phyloP scores from a whole-genome alignment of 1,284 basidiomycete genomes.

The Cryptococcus neoformans region DNA sequence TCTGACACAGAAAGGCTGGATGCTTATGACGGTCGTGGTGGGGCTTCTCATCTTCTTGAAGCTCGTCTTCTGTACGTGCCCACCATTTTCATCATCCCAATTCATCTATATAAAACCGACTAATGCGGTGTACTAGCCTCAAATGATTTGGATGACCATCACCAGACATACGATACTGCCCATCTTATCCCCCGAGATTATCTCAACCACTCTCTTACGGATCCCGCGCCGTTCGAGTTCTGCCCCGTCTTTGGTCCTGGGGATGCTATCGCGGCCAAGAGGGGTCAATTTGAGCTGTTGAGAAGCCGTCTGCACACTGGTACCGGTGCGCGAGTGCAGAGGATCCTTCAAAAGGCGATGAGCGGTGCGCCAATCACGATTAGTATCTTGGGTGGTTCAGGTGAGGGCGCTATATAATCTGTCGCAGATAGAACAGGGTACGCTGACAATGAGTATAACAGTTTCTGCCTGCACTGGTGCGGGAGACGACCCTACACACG shows the following conservation, averaged over 20 bases:
- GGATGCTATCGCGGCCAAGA: constrained; percentile 71
- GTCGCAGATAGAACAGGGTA: not conserved
- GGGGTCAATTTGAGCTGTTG: constrained; percentile 70
- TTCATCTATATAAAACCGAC: not conserved
- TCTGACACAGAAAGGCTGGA: constrained; percentile 36
- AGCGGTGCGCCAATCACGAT: constrained; percentile 84
- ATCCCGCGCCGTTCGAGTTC: constrained; percentile 78
- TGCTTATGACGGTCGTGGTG: constrained; percentile 26
- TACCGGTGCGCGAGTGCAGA: constrained; percentile 76
- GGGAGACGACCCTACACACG: constrained; percentile 82
- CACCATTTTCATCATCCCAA: not conserved
- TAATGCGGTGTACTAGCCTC: constrained; percentile 42
- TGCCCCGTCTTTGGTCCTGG: constrained; percentile 81
- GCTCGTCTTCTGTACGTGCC: constrained; percentile 34
- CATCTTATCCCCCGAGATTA: constrained; percentile 52
- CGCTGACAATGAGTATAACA: constrained; percentile 29
- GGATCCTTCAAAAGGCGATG: constrained; percentile 78
- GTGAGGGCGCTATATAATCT: constrained; percentile 54
- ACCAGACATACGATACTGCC: constrained; percentile 34
- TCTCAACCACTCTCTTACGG: constrained; percentile 51
- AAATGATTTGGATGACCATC: constrained; percentile 59
- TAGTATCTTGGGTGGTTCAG: constrained; percentile 82
- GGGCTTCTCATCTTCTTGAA: constrained; percentile 33
- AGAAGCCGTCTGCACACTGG: constrained; percentile 77
- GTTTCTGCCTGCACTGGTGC: constrained; percentile 92